Conservation (phyloP, 2,329 filamentous ascomycete genomes). For the Curvularia sp. region DNA sequence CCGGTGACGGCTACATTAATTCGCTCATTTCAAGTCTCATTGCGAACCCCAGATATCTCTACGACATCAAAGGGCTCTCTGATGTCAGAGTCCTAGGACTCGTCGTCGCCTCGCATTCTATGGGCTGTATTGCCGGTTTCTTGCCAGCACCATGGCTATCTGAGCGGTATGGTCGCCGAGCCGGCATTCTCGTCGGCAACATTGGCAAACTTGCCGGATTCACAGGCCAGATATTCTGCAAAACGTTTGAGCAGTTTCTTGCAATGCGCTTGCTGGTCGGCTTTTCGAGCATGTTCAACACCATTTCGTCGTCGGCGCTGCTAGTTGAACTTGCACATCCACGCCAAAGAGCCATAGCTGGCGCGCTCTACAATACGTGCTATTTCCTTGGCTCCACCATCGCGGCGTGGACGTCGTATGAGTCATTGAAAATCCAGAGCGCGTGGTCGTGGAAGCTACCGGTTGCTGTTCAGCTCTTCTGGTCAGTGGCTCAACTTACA, state of each 20-base stretch:
- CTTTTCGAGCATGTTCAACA: not conserved
- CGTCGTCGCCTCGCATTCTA: not conserved
- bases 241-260: not conserved
- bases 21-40: not conserved
- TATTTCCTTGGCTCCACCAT: not conserved
- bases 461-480: not conserved
- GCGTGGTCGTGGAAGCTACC: not conserved
- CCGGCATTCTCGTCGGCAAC: not conserved
- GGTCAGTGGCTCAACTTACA: not conserved
- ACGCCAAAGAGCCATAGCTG: not conserved
- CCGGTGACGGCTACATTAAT: not conserved
- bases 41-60: not conserved
- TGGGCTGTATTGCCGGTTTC: not conserved
- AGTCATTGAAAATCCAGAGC: not conserved
- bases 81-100: not conserved
- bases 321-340: not conserved
- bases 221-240: not conserved
- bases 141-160: not conserved
- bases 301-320: not conserved
- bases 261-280: not conserved
- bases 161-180: not conserved
- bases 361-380: not conserved
- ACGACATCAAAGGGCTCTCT: not conserved
- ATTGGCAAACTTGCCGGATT: not conserved
- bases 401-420: not conserved